Evolutionary conservation across 495 filamentous ascomycete species (phyloP).

Genomic region (Penicillium ochrochloron): DNA sequence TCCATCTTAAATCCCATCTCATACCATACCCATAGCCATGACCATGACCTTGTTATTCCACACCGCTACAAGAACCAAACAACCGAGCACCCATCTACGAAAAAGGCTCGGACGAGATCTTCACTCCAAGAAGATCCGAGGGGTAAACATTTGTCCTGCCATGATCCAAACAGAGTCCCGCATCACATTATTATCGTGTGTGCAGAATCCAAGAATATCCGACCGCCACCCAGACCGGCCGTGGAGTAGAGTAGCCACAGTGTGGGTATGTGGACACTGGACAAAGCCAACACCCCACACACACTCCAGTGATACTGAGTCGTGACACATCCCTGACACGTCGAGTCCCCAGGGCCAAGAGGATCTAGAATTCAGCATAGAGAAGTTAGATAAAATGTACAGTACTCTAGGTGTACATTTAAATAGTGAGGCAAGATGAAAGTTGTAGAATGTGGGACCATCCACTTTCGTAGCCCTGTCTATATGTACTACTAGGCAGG

Average conservation of each 20-base stretch:
- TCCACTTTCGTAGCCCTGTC: not conserved
- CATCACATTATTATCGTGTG: not conserved
- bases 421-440: not conserved
- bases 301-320: not conserved
- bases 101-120: not conserved
- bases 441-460: not conserved
- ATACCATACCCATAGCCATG: too few species aligned
- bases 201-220: not conserved
- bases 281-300: slow-evolving; percentile 8
- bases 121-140: not conserved
- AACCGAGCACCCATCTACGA: not conserved
- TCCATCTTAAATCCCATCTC: not conserved
- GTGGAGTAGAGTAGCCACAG: not conserved
- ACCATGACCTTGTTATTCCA: not conserved
- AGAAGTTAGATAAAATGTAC: not conserved
- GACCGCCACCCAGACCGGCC: not conserved
- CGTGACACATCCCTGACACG: slow-evolving; percentile 33
- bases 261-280: not conserved
- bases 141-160: not conserved
- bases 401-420: not conserved
- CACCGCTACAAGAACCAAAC: not conserved
- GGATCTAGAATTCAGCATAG: slow-evolving; percentile 2
- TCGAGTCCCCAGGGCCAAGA: slow-evolving; percentile 4
- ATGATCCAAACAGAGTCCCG: not conserved
- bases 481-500: not conserved